Evolutionary conservation across 805 yeast species (phyloP).

Genomic region (Brettanomyces nanus): DNA sequence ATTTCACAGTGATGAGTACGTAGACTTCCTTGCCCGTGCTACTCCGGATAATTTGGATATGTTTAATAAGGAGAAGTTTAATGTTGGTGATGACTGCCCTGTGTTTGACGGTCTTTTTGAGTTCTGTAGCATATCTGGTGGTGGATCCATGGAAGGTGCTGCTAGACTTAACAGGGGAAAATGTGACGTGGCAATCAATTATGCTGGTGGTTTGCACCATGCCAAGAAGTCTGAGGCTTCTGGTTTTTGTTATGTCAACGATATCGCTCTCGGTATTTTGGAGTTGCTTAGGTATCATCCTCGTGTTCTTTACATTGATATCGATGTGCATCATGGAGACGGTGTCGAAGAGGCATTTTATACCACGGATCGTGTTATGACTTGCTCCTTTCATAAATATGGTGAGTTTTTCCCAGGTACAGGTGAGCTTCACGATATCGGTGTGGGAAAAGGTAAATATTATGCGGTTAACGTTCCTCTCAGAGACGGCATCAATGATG

Average conservation of each 20-base stretch:
- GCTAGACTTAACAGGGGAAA: conserved; percentile 73
- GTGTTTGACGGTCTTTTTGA: conserved; percentile 74
- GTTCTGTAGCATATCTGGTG: conserved; percentile 73
- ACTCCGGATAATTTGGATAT: conserved; percentile 87
- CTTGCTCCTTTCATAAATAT: conserved; percentile 84
- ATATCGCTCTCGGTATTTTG: conserved; percentile 77
- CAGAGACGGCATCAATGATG: conserved; percentile 92
- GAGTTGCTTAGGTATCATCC: conserved; percentile 77
- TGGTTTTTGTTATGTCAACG: conserved; percentile 88
- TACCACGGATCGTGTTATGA: conserved; percentile 86
- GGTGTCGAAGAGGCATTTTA: conserved; percentile 94
- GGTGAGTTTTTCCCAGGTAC: conserved; percentile 94
- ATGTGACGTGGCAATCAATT: conserved; percentile 86
- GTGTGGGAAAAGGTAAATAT: conserved; percentile 78
- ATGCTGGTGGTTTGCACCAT: conserved; percentile 91
- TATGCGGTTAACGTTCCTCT: conserved; percentile 81
- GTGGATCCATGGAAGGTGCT: conserved; percentile 88
- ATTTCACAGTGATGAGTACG: conserved; percentile 95
- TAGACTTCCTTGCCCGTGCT: conserved; percentile 83
- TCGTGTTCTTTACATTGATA: conserved; percentile 79
- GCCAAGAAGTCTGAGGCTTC: conserved; percentile 87
- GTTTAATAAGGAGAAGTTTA: conserved; percentile 86
- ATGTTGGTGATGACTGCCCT: conserved; percentile 93
- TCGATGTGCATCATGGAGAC: conserved; percentile 91
- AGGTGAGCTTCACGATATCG: conserved; percentile 77